Base-by-base conservation (phyloP, 306 rosid genomes). In the Acmispon strigosus region DNA sequence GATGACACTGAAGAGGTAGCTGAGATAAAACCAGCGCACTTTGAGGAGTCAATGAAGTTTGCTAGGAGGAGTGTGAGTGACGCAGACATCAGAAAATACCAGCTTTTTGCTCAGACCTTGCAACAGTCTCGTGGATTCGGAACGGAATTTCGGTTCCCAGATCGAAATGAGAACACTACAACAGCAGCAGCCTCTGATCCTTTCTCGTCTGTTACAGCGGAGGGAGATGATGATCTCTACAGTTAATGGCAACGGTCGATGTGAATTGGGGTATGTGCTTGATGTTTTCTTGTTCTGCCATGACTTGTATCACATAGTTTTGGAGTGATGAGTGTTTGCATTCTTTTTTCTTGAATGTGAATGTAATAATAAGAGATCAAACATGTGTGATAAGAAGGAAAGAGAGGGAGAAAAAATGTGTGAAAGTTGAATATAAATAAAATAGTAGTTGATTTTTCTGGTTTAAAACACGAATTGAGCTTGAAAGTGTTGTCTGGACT, bases 21-120 rank as follows among this genome's bases (percentile, higher is more conserved):
- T 0, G 89, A 84, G 79, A 88, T 88, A 67, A 88, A 84, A 71
- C 78, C 89, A 37, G 66, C 81, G 2, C 95, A 84, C 72, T 88
- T 88, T 3, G 91, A 86, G 78, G 90, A 88, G 75, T 83, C 93
- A 0, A 88, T 88, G 89, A 88, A 88, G 78, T 86, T 59, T 80
- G 90, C 94, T 65, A 78, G 90, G 32, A 49, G 94, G 69, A 86
- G 94, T 78, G 94, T 88, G 8, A 86, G 89, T 13, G 90, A 88
- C 58, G 86, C 89, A 1, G 90, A 84, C 78, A 86, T 88, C 68
- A 84, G 86, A 66, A 88, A 86, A 72, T 86, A 88, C 70, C 91
- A 86, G 78, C 70, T 76, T 16, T 88, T 88, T 78, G 87, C 95
- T 76, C 91, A 88, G 77, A 82, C 95, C 18, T 70, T 88, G 63